Base-by-base conservation (phyloP, 1,139 yeast genomes). In the Scheffersomyces insectosa region DNA sequence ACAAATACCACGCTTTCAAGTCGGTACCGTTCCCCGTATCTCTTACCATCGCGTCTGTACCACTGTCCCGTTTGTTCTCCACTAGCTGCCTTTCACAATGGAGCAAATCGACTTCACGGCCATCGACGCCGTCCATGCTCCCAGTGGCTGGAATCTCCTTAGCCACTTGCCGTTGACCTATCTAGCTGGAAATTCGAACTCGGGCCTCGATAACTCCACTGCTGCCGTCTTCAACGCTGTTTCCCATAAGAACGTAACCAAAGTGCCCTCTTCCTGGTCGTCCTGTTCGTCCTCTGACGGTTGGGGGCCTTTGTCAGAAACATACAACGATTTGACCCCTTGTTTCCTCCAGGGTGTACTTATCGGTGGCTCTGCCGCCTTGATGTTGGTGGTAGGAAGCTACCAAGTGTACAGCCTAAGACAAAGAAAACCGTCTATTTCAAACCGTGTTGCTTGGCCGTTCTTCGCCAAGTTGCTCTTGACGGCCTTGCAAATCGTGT, bases 341-440 rank as follows among this genome's bases (percentile, higher is more conserved):
- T 91, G 98, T 57, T 84, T 91, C 57, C 71, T 85, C 34, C 88
- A 86, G 54, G 97, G 96, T 31, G 68, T 77, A 0, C 60, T 88
- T 7, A 68, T 80, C 48, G 78, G 81, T 31, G 41, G 72, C 1
- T 65, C 83, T 1, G 80, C 85, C 3, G 15, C 77, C 9, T 65
- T 81, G 33, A 70, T 86, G 66, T 56, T 90, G 3, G 35, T 80
- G 0, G 66, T 77, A 36, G 95, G 95, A 1, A 13, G 62, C 1
- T 59, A 60, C 45, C 82, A 79, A 49, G 56, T 83, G 5, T 45
- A 70, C 43, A 44, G 34, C 42, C 69, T 63, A 49, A 64, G 72
- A 41, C 67, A 60, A 48, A 56, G 55, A 40, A 72, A 71, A 46
- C 47, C 60, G 6, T 47, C 65, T 9, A 48, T 59, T 11, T 57